Evolutionary conservation across 495 filamentous ascomycete species (phyloP), one percentile per base, ranked within the genome.

Genomic region (Xylaria castorea): DNA sequence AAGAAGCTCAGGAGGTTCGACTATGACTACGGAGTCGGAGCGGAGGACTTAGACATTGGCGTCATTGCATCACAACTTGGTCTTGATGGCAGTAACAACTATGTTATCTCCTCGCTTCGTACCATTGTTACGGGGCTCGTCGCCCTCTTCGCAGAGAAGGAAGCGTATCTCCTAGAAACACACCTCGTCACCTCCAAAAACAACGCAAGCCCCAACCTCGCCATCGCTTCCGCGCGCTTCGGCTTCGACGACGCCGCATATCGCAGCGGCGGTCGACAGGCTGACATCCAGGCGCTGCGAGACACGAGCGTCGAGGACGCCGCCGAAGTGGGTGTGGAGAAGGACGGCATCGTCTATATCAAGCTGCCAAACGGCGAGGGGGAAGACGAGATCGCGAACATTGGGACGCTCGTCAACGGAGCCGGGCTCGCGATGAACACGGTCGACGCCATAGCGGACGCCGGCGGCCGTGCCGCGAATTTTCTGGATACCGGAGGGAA

Each of bases 341-440:
- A 87, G 70, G 81, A 90, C 67, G 92, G 92, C 27, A 95, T 95
- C 74, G 90, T 94, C 18, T 94, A 92, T 76, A 80, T 93, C 75
- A 91, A 81, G 63, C 80, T 88, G 7, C n/a, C 64, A 1, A 40
- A 69, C 5, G 71, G 72, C 14, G 18, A 85, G 1, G 30, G 25
- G 3, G 57, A 64, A 20, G 58, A 20, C 3, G 74, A 82, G 27
- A 75, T 84, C 63, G 86, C 88, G 71, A 86, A 84, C 60, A 88
- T 95, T 71, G 93, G 92, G 36, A 95, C 92, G 3, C 80, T 94
- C 42, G 92, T 95, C 70, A 97, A 97, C 76, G 94, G 94, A 55
- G 94, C 94, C 32, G 94, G 94, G 5, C 89, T 97, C 27, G 94
- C 94, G 12, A 97, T 97, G 93, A 97, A 97, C 81, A 97, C 94